These are phyloP conservation scores for Pythium inflatum DNA, from an alignment of 352 stramenopile genomes.

Conservation along the genomic window DNA sequence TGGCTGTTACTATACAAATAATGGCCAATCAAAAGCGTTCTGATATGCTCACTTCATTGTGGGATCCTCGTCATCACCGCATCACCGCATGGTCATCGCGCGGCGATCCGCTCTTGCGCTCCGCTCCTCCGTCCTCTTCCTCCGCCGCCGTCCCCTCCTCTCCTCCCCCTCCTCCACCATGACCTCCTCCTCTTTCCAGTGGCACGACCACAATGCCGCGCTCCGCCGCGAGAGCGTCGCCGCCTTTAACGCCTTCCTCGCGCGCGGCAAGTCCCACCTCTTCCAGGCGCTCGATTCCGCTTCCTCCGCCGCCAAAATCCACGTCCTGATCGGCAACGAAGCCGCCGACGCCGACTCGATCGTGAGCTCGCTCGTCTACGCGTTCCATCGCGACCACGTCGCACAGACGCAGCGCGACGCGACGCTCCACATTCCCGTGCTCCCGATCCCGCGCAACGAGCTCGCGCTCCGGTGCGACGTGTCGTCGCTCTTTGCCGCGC, in stretches of 20 bases:
- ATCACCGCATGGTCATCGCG: conserved; percentile 5
- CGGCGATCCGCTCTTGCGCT: background rate
- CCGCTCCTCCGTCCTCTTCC: too few species aligned
- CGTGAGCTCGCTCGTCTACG: conserved; percentile 75
- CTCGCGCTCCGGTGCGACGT: conserved; percentile 74
- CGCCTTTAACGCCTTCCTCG: conserved; percentile 28
- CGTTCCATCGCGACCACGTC: conserved; percentile 44
- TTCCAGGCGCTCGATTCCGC: background rate
- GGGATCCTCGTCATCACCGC: background rate
- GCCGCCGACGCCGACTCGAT: conserved; percentile 84
- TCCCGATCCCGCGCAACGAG: conserved; percentile 67
- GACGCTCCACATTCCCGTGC: conserved; percentile 52
- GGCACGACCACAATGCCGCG: conserved; percentile 16
- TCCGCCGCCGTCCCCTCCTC: conserved; percentile 1
- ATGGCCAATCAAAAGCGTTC: conserved; percentile 24
- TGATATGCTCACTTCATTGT: background rate
- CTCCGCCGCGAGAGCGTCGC: conserved; percentile 29
- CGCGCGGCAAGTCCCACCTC: background rate
- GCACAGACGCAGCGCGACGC: background rate
- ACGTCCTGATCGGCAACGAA: conserved; percentile 81
- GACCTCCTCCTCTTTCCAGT: conserved; percentile 28
- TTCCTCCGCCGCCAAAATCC: conserved; percentile 29
- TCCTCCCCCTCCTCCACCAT: conserved; percentile 14
- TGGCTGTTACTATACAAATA: too few species aligned
- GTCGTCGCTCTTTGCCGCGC: conserved; percentile 53